phyloP scores from a whole-genome alignment of 805 yeast genomes.

The Metschnikowia rubicola region DNA sequence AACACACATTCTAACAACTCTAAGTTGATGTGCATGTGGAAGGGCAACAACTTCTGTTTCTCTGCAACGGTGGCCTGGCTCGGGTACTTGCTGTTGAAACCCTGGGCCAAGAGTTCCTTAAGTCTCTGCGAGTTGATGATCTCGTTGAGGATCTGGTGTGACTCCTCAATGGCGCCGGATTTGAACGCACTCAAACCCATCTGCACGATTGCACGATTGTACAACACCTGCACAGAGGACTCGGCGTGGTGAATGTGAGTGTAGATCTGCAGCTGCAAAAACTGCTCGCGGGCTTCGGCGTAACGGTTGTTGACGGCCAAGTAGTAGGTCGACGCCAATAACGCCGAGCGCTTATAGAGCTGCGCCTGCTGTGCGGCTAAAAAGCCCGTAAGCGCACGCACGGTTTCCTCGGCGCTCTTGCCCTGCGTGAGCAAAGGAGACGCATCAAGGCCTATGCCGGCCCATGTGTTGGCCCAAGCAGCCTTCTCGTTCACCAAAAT shows the following conservation, averaged over 20 bases:
- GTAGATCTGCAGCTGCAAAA: constrained; percentile 82
- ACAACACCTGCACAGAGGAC: constrained; percentile 80
- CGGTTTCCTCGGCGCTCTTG: constrained; percentile 41
- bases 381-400: constrained; percentile 62
- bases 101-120: constrained; percentile 93
- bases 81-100: constrained; percentile 63
- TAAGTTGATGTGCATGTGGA: constrained; percentile 96
- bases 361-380: constrained; percentile 66
- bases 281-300: constrained; percentile 81
- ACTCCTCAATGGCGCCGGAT: constrained; percentile 76
- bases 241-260: constrained; percentile 81
- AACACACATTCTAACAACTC: constrained; percentile 93
- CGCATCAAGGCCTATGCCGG: constrained; percentile 23
- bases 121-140: constrained; percentile 80
- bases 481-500: constrained; percentile 63
- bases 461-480: constrained; percentile 62
- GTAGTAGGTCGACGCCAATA: constrained; percentile 82
- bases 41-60: constrained; percentile 83
- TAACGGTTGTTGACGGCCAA: constrained; percentile 86
- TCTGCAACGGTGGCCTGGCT: constrained; percentile 56
- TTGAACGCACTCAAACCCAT: constrained; percentile 95
- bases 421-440: constrained; percentile 31
- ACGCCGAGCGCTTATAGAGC: constrained; percentile 74
- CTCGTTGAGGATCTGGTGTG: constrained; percentile 84
- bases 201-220: constrained; percentile 94